Evolutionary conservation across 306 rosid species (phyloP), one percentile per base, ranked within the genome.

Genomic region (Pyrus betulifolia): DNA sequence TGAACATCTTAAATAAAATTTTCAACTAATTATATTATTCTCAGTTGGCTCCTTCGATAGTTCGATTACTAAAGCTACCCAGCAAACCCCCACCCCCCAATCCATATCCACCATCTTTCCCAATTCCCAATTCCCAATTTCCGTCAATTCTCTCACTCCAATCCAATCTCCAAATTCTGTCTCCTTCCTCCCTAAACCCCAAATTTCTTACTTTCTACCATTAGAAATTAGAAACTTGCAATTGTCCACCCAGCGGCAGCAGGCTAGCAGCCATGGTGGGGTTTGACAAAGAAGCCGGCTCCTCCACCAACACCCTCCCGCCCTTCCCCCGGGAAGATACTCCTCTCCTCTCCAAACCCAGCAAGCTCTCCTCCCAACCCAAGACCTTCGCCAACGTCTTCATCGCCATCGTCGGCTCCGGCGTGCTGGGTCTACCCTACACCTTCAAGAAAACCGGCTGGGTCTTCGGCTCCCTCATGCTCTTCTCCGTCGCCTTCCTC

Each of bases 401-500:
- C 89, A 88, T 88, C 70, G 25, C 96, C 84, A 77, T 90, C 4
- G 93, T 90, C 11, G 96, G 96, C 13, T 82, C 93, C 15, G 96
- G 97, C 0, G 97, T 89, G 0, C 81, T 91, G 1, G 93, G 93
- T 45, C 92, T 91, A 2, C 97, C 97, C 2, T 89, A 91, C 78
- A 55, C 89, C 46, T 91, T 89, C 87, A 91, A 84, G 80, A 65
- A 80, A 31, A 89, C 92, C 17, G 93, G 97, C 4, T 91, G 90
- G 89, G 33, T 80, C 61, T 69, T 80, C 68, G 93, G 93, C 62
- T 58, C 84, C 1, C 52, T 89, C 79, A 80, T 86, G 88, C 83
- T 91, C 61, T 82, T 87, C 79, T 3, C 72, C 15, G 89, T 91
- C 2, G 93, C 91, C 1, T 67, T 76, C 23, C 79, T 89, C 74